Percentiles rank a stretch among this genome's conserved stretches.
These are phyloP conservation scores for Fomitopsis betulina DNA, from an alignment of 1,284 basidiomycete genomes.

Conservation along the genomic window DNA sequence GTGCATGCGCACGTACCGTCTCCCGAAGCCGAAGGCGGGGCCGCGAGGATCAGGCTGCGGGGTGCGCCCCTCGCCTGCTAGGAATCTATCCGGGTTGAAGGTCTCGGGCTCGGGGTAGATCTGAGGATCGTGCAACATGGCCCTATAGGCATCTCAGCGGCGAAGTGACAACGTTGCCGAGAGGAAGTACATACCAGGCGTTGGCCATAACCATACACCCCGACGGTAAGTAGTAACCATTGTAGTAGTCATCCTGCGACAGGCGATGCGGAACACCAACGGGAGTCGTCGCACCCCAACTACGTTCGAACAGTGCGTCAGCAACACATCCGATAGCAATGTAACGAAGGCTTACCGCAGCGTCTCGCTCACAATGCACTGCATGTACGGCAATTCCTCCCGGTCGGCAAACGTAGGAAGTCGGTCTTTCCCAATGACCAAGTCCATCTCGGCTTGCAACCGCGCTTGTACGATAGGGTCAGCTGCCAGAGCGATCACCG, in stretches of 20 bases:
- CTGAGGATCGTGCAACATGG: conserved; percentile 12
- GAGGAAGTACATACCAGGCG: neutral
- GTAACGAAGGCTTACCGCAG: neutral
- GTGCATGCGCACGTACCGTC: neutral
- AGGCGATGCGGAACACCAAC: neutral
- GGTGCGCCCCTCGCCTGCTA: neutral
- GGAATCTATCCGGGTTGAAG: conserved; percentile 16
- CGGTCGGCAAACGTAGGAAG: neutral
- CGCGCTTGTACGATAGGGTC: neutral
- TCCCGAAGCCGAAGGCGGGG: neutral
- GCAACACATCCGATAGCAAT: neutral
- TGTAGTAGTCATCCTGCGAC: neutral
- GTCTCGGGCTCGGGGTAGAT: conserved; percentile 12
- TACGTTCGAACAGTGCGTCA: neutral
- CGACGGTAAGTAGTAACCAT: neutral
- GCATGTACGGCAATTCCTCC: neutral
- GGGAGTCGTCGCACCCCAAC: neutral
- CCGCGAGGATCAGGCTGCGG: neutral
- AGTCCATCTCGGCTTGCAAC: neutral
- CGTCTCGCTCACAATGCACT: neutral
- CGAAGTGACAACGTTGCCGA: neutral
- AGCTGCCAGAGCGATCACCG: neutral
- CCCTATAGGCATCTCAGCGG: conserved; percentile 5
- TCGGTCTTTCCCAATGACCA: neutral
- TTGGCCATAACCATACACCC: neutral